Evolutionary conservation across 345 rosid species (phyloP).

Genomic region (Brassica carinata): DNA sequence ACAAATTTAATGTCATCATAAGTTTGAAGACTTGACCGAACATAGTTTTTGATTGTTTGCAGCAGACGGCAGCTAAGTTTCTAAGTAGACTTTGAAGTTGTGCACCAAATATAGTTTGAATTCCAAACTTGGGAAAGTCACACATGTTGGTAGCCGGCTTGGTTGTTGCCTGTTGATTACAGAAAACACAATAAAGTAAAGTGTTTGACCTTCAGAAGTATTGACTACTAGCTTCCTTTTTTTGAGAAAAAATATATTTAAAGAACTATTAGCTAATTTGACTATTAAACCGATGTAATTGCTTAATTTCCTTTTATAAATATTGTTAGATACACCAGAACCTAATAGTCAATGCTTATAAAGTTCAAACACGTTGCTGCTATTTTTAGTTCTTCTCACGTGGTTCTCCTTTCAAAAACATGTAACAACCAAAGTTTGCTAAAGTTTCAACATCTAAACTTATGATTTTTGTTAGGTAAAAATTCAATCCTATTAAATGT

Average conservation of each 20-base stretch:
- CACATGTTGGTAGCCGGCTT: conserved; percentile 7
- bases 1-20: background rate
- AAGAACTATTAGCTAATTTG: conserved; percentile 1
- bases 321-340: conserved; percentile 23
- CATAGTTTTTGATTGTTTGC: conserved; percentile 14
- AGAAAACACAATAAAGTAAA: background rate
- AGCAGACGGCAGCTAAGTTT: conserved; percentile 18
- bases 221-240: background rate
- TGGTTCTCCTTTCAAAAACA: conserved; percentile 9
- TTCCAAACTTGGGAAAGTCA: conserved; percentile 18
- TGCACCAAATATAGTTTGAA: conserved; percentile 17
- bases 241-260: too few species aligned
- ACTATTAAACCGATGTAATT: background rate
- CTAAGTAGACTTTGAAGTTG: background rate
- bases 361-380: conserved; percentile 30
- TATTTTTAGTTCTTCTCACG: conserved; percentile 28
- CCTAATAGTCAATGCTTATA: conserved; percentile 24
- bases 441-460: background rate
- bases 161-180: background rate
- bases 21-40: conserved; percentile 1
- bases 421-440: conserved; percentile 17
- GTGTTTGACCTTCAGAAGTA: background rate
- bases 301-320: conserved; percentile 4
- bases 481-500: background rate
- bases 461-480: conserved; percentile 16